These are phyloP conservation scores for Calocybe gangraenosa DNA, from an alignment of 768 basidiomycete genomes.

Conservation along the genomic window DNA sequence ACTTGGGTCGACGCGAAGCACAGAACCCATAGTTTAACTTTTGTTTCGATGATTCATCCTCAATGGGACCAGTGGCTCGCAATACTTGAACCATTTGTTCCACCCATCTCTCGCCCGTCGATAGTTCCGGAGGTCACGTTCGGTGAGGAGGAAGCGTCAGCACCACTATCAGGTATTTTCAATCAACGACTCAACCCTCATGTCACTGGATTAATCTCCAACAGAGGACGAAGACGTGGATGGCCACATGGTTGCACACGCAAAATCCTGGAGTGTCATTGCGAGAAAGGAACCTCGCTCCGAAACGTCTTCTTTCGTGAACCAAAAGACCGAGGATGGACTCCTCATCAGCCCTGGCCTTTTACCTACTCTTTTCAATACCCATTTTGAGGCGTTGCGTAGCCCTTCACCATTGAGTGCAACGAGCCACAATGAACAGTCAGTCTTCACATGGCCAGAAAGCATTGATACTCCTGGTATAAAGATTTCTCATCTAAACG, in stretches of 20 bases:
- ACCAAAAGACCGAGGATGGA: conserved; percentile 23
- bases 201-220: neutral
- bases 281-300: conserved; percentile 34
- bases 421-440: conserved; percentile 1
- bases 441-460: conserved; percentile 11
- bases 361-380: conserved; percentile 30
- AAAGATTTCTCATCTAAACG: neutral
- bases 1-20: conserved; percentile 24
- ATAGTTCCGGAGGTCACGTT: conserved; percentile 12
- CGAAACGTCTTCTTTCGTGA: conserved; percentile 31
- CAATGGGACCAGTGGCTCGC: conserved; percentile 28
- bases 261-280: conserved; percentile 35
- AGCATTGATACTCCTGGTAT: conserved; percentile 10
- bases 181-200: neutral
- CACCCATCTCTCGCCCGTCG: conserved; percentile 20
- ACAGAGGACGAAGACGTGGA: conserved; percentile 19
- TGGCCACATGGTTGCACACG: conserved; percentile 19
- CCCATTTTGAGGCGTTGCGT: conserved; percentile 1
- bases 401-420: conserved; percentile 12
- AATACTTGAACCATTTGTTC: conserved; percentile 23
- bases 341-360: conserved; percentile 31
- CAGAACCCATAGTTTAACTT: conserved; percentile 15
- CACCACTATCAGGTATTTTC: conserved; percentile 15
- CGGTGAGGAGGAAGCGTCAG: conserved; percentile 10
- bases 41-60: conserved; percentile 17